A percentile compares a stretch with the other conserved stretches of the same genome.
These are phyloP conservation scores for Neurospora sp. DNA, from an alignment of 495 filamentous ascomycete genomes.

Conservation along the genomic window DNA sequence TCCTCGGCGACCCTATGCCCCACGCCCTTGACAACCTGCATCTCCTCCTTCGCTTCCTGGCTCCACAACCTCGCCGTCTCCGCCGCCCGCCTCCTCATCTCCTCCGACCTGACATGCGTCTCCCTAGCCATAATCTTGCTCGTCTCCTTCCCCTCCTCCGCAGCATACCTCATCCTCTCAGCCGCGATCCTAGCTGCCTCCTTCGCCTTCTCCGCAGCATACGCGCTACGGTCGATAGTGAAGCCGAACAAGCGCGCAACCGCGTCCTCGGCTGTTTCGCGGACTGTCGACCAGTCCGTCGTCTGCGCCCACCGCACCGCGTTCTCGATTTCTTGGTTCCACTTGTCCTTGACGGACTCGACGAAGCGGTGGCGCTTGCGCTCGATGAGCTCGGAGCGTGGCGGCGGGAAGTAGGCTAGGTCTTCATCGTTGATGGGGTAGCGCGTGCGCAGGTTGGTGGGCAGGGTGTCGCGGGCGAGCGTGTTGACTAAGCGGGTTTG, in stretches of 20 bases:
- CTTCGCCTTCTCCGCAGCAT: slow-evolving; percentile 1
- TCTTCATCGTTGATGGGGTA: slow-evolving; percentile 12
- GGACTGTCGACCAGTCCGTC: slow-evolving; percentile 51
- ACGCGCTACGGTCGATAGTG: not conserved
- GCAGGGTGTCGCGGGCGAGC: slow-evolving; percentile 37
- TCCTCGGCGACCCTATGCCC: slow-evolving; percentile 3
- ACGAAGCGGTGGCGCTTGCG: slow-evolving; percentile 39
- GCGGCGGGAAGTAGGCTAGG: slow-evolving; percentile 6
- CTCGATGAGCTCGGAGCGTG: slow-evolving; percentile 30
- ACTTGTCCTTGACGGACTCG: slow-evolving; percentile 65
- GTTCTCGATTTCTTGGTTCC: slow-evolving; percentile 66
- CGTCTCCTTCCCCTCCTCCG: slow-evolving; percentile 26
- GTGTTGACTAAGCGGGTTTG: slow-evolving; percentile 53
- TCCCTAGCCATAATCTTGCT: slow-evolving; percentile 19
- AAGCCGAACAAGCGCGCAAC: slow-evolving; percentile 22
- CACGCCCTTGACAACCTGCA: slow-evolving; percentile 7
- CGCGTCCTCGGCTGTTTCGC: slow-evolving; percentile 42
- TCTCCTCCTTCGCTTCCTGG: slow-evolving; percentile 6
- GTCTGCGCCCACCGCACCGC: slow-evolving; percentile 57
- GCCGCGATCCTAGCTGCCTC: slow-evolving; percentile 19
- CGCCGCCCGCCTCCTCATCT: not conserved
- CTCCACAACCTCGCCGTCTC: slow-evolving; percentile 12
- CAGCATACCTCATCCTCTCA: slow-evolving; percentile 1
- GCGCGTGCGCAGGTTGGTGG: slow-evolving; percentile 29
- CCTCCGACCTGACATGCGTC: slow-evolving; percentile 1